Conservation (phyloP, 805 yeast genomes). For the Metschnikowia lochheadii region DNA sequence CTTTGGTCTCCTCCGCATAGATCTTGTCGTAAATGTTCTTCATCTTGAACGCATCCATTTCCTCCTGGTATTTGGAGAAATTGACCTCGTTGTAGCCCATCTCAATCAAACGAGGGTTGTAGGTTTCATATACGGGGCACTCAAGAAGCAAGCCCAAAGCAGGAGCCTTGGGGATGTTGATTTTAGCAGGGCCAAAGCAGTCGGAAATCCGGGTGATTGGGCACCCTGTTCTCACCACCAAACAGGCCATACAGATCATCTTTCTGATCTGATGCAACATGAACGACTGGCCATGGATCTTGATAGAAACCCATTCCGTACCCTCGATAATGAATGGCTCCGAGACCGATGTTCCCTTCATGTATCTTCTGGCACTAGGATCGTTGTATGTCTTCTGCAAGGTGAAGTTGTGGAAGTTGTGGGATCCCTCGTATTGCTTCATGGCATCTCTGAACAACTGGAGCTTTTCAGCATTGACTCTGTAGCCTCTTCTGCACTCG, state of each 20-base stretch:
- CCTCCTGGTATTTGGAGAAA: slow-evolving; percentile 58
- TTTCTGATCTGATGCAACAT: slow-evolving; percentile 98
- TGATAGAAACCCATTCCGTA: slow-evolving; percentile 94
- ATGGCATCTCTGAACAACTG: slow-evolving; percentile 63
- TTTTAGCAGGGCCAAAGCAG: slow-evolving; percentile 68
- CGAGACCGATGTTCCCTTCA: slow-evolving; percentile 73
- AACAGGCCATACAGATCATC: slow-evolving; percentile 93
- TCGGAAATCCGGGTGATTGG: slow-evolving; percentile 72
- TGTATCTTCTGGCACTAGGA: slow-evolving; percentile 77
- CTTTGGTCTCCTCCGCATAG: slow-evolving; percentile 83
- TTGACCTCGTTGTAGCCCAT: slow-evolving; percentile 76
- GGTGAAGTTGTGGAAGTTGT: slow-evolving; percentile 88
- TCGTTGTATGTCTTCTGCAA: slow-evolving; percentile 79
- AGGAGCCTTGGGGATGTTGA: slow-evolving; percentile 96
- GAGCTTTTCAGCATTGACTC: slow-evolving; percentile 62
- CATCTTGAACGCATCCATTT: slow-evolving; percentile 84
- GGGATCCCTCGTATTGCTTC: slow-evolving; percentile 75
- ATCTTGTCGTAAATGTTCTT: slow-evolving; percentile 88
- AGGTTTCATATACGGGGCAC: slow-evolving; percentile 85
- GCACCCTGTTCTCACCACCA: slow-evolving; percentile 81
- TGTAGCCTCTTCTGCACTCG: slow-evolving; percentile 59
- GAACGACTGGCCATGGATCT: slow-evolving; percentile 96
- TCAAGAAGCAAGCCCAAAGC: slow-evolving; percentile 89
- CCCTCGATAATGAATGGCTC: slow-evolving; percentile 90
- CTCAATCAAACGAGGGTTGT: slow-evolving; percentile 64